A percentile compares a stretch with the other conserved stretches of the same genome.
Conservation (phyloP, 148 eudicot genomes). For the Drosera capensis region DNA sequence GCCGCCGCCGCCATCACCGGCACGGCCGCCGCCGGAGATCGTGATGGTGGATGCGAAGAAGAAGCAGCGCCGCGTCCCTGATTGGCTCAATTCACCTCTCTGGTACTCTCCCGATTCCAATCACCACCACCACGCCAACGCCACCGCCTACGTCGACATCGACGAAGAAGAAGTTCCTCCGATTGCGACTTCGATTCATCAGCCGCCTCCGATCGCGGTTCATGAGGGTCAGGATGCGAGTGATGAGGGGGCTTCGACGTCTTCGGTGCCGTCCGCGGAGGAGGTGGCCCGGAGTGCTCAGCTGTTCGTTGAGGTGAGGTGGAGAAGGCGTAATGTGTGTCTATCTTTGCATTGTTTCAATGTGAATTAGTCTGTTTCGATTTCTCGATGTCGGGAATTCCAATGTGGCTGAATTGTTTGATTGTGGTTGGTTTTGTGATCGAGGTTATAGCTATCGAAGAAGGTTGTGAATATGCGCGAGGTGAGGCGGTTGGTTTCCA, state of each 20-base stretch:
- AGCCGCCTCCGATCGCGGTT: conserved; percentile 19
- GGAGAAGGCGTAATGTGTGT: no score
- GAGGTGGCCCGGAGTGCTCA: conserved; percentile 68
- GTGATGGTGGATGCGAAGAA: conserved; percentile 39
- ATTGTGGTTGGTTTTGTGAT: background rate
- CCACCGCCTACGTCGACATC: no score
- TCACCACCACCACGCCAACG: conserved; percentile 15
- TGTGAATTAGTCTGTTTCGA: no score
- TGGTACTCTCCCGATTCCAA: conserved; percentile 82
- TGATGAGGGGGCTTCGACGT: no score
- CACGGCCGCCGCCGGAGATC: no score
- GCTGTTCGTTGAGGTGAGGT: conserved; percentile 61
- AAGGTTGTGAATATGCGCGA: conserved; percentile 77
- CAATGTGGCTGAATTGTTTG: no score
- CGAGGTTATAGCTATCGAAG: conserved; percentile 53
- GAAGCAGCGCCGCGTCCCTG: no score
- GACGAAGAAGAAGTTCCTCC: no score
- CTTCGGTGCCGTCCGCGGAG: conserved; percentile 25
- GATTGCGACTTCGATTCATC: no score
- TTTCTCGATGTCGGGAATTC: no score
- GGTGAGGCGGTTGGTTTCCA: conserved; percentile 66
- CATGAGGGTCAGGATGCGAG: conserved; percentile 12
- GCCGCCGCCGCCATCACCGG: no score
- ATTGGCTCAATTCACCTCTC: conserved; percentile 87
- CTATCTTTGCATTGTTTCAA: no score